phyloP scores from a whole-genome alignment of 192 early-diverging fungal genomes.

The Backusella tuberculispora region DNA sequence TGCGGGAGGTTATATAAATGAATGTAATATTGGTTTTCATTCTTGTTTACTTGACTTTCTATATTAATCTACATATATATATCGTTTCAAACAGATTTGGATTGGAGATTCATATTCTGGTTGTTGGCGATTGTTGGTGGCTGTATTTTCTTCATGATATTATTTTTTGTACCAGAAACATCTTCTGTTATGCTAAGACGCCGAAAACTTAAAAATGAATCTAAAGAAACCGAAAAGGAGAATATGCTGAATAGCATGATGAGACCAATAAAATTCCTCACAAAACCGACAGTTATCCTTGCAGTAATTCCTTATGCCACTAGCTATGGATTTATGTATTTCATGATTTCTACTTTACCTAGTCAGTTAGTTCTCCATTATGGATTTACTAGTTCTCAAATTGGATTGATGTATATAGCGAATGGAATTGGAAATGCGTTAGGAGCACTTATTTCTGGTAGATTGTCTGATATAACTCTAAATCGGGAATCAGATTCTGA shows the following conservation, averaged over 20 bases:
- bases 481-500: neutral
- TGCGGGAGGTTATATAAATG: constrained; percentile 43
- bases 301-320: constrained; percentile 28
- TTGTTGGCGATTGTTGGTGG: constrained; percentile 54
- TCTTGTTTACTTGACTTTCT: neutral
- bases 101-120: constrained; percentile 60
- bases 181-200: constrained; percentile 22
- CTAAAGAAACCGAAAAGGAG: neutral
- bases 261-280: constrained; percentile 30
- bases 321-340: constrained; percentile 44
- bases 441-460: constrained; percentile 35
- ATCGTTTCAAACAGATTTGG: constrained; percentile 4
- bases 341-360: constrained; percentile 37
- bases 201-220: neutral
- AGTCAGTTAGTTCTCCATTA: constrained; percentile 28
- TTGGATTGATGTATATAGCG: constrained; percentile 37
- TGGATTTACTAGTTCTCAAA: constrained; percentile 24
- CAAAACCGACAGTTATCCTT: constrained; percentile 28
- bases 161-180: constrained; percentile 69
- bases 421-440: constrained; percentile 40
- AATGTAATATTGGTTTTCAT: constrained; percentile 26
- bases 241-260: constrained; percentile 2
- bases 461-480: constrained; percentile 27
- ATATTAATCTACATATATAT: neutral
- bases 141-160: constrained; percentile 47